Evolutionary conservation across 345 rosid genomes (phyloP).

Genomic region (Ricinus communis): DNA sequence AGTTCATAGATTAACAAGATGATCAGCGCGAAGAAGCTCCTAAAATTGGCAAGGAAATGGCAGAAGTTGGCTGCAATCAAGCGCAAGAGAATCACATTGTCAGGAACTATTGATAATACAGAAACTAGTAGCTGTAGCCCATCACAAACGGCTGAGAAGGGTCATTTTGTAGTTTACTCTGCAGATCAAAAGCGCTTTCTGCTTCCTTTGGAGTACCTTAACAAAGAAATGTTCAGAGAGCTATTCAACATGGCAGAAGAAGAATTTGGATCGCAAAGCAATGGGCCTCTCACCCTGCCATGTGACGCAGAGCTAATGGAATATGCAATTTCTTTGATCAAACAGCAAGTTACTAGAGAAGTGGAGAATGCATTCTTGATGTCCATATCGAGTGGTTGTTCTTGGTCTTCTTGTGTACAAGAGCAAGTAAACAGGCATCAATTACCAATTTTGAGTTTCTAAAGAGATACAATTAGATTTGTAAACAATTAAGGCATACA

Average conservation of each 20-base stretch:
- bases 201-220: conserved; percentile 11
- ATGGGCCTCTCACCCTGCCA: not conserved
- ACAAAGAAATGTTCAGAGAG: conserved; percentile 7
- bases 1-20: not conserved
- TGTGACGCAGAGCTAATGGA: conserved; percentile 6
- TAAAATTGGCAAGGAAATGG: conserved; percentile 22
- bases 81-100: conserved; percentile 3
- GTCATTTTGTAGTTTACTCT: conserved; percentile 13
- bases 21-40: conserved; percentile 15
- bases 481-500: no score
- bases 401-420: no score
- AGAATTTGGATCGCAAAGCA: not conserved
- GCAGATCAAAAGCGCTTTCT: conserved; percentile 6
- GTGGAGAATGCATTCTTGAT: no score
- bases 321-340: conserved; percentile 13
- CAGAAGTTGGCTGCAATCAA: conserved; percentile 10
- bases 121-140: not conserved
- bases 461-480: no score
- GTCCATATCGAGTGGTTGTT: no score
- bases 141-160: conserved; percentile 13
- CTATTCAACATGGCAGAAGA: conserved; percentile 8
- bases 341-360: no score
- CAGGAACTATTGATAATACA: not conserved
- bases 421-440: no score
- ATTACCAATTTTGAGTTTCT: no score